Evolutionary conservation across 257 asterid genomes (phyloP).

Genomic region (Nyctanthes arbortristis): DNA sequence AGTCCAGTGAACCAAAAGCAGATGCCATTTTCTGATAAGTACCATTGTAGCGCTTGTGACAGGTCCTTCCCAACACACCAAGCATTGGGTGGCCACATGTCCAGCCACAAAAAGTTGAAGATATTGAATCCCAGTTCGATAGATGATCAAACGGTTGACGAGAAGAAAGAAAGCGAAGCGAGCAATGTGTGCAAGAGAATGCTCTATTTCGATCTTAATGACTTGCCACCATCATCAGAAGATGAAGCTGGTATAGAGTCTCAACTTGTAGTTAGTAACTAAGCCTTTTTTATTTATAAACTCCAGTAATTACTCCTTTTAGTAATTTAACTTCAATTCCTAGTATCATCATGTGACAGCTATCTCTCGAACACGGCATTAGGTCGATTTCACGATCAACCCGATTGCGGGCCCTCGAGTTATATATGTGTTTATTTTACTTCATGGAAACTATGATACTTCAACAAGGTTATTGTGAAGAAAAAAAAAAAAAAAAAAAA

Average conservation of each 20-base stretch:
- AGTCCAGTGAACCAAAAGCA: background rate
- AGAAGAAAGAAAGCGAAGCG: conserved; percentile 22
- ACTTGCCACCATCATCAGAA: conserved; percentile 40
- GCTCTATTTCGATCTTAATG: conserved; percentile 53
- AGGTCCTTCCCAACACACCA: conserved; percentile 40
- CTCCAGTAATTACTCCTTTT: background rate
- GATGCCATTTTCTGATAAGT: conserved; percentile 22
- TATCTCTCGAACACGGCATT: background rate
- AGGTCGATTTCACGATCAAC: background rate
- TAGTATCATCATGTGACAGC: conserved; percentile 16
- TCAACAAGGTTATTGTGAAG: conserved; percentile 28
- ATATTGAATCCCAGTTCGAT: conserved; percentile 20
- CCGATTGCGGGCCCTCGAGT: background rate
- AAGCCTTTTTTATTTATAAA: conserved; percentile 17
- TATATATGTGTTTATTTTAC: conserved; percentile 19
- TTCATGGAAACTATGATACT: conserved; percentile 24
- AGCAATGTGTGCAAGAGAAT: conserved; percentile 15
- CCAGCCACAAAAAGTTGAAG: conserved; percentile 44
- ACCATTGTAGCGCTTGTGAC: conserved; percentile 34
- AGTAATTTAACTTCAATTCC: conserved; percentile 9
- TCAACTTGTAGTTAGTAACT: conserved; percentile 20
- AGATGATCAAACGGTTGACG: conserved; percentile 22
- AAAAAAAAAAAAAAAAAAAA: conserved; percentile 15
- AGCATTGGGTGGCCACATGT: conserved; percentile 52
- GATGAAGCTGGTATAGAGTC: conserved; percentile 14